These are phyloP conservation scores for Leccinum obscurum DNA, from an alignment of 768 basidiomycete species.

Conservation along the genomic window DNA sequence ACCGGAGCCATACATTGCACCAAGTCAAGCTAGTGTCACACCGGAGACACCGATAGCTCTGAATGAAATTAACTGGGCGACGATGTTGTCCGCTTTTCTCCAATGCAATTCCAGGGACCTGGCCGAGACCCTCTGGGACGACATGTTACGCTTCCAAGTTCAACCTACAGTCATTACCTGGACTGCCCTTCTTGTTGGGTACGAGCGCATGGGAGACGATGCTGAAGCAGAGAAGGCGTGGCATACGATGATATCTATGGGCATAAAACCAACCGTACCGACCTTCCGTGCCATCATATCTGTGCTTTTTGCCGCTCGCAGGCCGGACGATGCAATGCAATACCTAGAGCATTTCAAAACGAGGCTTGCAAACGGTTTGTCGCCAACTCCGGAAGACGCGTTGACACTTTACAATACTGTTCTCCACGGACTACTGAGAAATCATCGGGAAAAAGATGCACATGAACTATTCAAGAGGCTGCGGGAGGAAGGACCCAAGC, in stretches of 20 bases:
- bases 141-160: slow-evolving; percentile 52
- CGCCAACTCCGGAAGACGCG: slow-evolving; percentile 30
- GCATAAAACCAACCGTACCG: slow-evolving; percentile 57
- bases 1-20: slow-evolving; percentile 54
- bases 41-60: slow-evolving; percentile 47
- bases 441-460: slow-evolving; percentile 41
- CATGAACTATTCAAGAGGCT: slow-evolving; percentile 44
- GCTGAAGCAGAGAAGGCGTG: slow-evolving; percentile 60
- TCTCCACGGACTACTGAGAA: slow-evolving; percentile 61
- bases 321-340: slow-evolving; percentile 49
- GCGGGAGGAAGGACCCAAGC: slow-evolving; percentile 52
- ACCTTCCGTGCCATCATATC: slow-evolving; percentile 72
- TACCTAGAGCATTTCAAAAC: slow-evolving; percentile 52
- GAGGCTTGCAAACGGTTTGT: slow-evolving; percentile 16
- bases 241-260: slow-evolving; percentile 58
- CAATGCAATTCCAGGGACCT: slow-evolving; percentile 53
- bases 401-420: slow-evolving; percentile 71
- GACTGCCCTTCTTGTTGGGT: slow-evolving; percentile 70
- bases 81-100: slow-evolving; percentile 67
- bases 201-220: slow-evolving; percentile 49
- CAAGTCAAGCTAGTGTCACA: slow-evolving; percentile 39
- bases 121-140: slow-evolving; percentile 67
- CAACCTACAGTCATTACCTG: slow-evolving; percentile 59
- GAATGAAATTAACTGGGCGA: slow-evolving; percentile 59
- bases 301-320: slow-evolving; percentile 53